Evolutionary conservation across 768 basidiomycete genomes (phyloP), one percentile per base, ranked within the genome.

Genomic region (Kwoniella shandongensis): DNA sequence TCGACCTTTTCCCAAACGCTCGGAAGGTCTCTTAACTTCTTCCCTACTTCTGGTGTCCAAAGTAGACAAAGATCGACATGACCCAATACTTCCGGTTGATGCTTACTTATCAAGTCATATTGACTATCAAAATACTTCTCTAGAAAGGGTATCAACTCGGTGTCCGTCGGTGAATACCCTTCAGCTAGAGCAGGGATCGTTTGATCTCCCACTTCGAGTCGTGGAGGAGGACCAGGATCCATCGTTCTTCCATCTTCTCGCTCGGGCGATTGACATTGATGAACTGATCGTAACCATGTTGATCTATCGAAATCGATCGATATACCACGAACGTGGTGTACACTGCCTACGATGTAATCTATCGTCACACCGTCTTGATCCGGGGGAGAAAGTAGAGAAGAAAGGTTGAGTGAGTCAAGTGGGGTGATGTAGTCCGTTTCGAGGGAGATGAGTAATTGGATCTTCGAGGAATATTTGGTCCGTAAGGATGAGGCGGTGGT

Each of bases 1-100:
- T 83, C 81, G 32, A 91, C 77, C 73, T 83, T 85, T 39, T 79
- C 75, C 82, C 83, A 85, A 6, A 87, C 86, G 1, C 35, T 36
- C 4, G 59, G 38, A 22, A 52, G 41, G 13, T 52, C 54, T 17
- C 85, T 82, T 67, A 81, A 85, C 39, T 82, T 79, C n/a, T 74
- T 66, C 13, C 48, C 41, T 17, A 70, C 54, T 26, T 65, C 51
- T 2, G 93, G 91, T 22, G 80, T 80, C 80, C 88, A 97, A 8
- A 99, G 81, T 1, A 91, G 83, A 75, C 90, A 93, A 0, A 98
- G 83, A 78, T 98, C 94, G 63, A 97, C 80, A 77, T 99, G 96
- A 1, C 91, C 96, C 50, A 99, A 81, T 46, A 98, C 80, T 74
- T 93, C 90, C 17, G 96, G 96, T 51, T 81, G 83, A 74, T 89